Base-by-base conservation (phyloP, 768 basidiomycete genomes). In the Hygrocybe punicea region DNA sequence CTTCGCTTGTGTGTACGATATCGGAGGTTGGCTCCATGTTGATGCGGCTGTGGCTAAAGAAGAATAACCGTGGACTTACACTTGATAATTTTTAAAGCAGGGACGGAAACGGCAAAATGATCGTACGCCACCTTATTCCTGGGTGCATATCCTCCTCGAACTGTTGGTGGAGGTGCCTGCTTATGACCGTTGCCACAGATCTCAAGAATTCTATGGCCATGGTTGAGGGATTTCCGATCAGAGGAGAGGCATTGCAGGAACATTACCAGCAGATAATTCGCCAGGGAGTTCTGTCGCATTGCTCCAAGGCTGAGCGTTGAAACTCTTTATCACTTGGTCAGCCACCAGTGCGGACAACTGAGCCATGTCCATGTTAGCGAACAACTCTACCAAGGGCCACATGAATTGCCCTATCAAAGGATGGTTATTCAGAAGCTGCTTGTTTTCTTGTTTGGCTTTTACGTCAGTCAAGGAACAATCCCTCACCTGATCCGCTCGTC, bases 311-410 rank as follows among this genome's bases (percentile, higher is more conserved):
- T 69, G 67, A 5, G 81, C 75, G 3, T 73, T 65, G 53, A 86
- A 76, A 0, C 77, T 77, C 2, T 76, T 69, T 23, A 87, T 67
- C 5, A 78, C 71, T 10, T 78, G 74, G 33, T 79, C 79, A 39
- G 83, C 80, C 33, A 80, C 76, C 19, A 90, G 77, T 36, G 82
- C 78, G 34, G 79, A 76, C 10, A 89, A 64, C 13, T 79, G 74
- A 5, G 83, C 86, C 10, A 87, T 72, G 60, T 91, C 88, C 75
- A 91, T 79, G 61, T 87, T 81, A 2, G 82, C 80, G 65, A 85
- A 88, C 44, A 86, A 75, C 66, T 89, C 87, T 45, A 86, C 73
- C 42, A 89, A 68, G 24, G 77, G 76, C 78, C 81, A 84, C 52
- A 87, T 68, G 4, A 78, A 70, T 33, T 72, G 70, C 9, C 77